These are phyloP conservation scores for Tuber umbilicatum DNA, from an alignment of 495 filamentous ascomycete species.

Conservation along the genomic window DNA sequence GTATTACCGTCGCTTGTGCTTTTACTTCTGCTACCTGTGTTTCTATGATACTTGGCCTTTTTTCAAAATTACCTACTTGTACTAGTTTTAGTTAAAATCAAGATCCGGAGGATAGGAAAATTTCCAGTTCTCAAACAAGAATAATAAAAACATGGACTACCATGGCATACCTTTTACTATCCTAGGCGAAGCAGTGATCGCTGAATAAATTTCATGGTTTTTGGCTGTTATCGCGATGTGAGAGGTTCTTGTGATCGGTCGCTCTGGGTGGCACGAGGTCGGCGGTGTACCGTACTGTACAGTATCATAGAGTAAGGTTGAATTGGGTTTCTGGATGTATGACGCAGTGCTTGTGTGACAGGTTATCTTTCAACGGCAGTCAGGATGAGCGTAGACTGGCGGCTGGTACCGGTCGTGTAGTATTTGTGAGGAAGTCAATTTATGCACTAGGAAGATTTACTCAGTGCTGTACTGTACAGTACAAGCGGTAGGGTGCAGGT, in stretches of 20 bases:
- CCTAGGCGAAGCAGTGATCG: background rate
- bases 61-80: background rate
- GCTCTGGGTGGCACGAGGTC: too few relatives aligned
- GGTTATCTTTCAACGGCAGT: too few relatives aligned
- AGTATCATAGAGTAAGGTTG: background rate
- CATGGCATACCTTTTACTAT: background rate
- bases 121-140: background rate
- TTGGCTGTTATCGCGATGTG: background rate
- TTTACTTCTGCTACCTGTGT: background rate
- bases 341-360: too few relatives aligned
- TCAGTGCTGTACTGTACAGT: too few relatives aligned
- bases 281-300: too few relatives aligned
- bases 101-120: background rate
- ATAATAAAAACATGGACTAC: too few relatives aligned
- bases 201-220: background rate
- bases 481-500: too few relatives aligned
- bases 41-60: background rate
- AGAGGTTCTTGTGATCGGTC: background rate
- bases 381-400: too few relatives aligned
- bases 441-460: too few relatives aligned
- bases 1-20: background rate
- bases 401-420: too few relatives aligned
- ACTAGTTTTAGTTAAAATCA: background rate
- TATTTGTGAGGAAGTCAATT: too few relatives aligned
- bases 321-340: background rate